Evolutionary conservation across 2,329 filamentous ascomycete genomes (phyloP).

Genomic region (Fusarium keratoplasticum): DNA sequence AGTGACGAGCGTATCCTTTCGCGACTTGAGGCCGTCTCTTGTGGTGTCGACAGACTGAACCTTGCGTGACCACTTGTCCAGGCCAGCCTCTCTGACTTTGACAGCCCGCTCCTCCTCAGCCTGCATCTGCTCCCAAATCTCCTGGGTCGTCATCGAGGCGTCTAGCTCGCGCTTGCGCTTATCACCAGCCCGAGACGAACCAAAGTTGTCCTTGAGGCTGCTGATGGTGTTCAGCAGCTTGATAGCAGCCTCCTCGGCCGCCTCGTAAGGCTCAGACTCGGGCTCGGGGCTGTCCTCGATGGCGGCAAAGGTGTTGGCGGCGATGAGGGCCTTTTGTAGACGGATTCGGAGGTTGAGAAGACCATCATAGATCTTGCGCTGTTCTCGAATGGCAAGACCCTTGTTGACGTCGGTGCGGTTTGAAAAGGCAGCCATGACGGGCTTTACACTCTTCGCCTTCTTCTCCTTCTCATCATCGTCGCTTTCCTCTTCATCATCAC

Average conservation of each 20-base stretch:
- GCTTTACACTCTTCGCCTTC: conserved; percentile 48
- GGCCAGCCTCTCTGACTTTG: conserved; percentile 73
- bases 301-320: conserved; percentile 77
- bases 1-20: conserved; percentile 65
- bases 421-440: conserved; percentile 46
- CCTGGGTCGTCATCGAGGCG: conserved; percentile 67
- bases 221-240: conserved; percentile 87
- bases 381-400: conserved; percentile 85
- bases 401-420: conserved; percentile 76
- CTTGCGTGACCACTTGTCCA: conserved; percentile 93
- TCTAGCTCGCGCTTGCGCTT: conserved; percentile 72
- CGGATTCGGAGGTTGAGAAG: conserved; percentile 92
- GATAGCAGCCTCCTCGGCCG: conserved; percentile 86
- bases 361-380: conserved; percentile 87
- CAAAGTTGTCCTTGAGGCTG: conserved; percentile 72
- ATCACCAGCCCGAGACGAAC: conserved; percentile 62
- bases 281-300: conserved; percentile 54
- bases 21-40: conserved; percentile 43
- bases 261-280: conserved; percentile 69
- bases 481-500: conserved; percentile 50
- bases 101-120: conserved; percentile 70
- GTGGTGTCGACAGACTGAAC: conserved; percentile 60
- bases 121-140: conserved; percentile 80
- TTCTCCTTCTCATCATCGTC: conserved; percentile 47
- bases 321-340: conserved; percentile 88